A percentile compares a stretch with the other conserved stretches of the same genome.
phyloP scores from a whole-genome alignment of 345 rosid genomes.

The Zanthoxylum bungeanum region DNA sequence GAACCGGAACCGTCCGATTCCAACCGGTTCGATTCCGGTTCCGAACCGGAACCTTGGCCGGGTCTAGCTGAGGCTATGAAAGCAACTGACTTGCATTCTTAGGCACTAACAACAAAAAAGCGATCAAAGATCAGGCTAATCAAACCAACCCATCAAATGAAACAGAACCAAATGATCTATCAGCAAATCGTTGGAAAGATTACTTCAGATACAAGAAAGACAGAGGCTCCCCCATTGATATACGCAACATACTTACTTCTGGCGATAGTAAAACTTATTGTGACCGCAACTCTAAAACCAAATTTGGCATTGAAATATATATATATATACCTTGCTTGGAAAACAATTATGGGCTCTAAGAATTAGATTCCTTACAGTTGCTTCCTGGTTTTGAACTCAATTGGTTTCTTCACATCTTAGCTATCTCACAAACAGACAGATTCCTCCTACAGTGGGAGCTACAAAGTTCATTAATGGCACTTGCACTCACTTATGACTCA shows the following conservation, averaged over 20 bases:
- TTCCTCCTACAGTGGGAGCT: too few species aligned
- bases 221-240: constrained; percentile 22
- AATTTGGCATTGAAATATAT: too few species aligned
- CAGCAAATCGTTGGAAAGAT: constrained; percentile 12
- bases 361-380: background rate
- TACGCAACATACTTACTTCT: constrained; percentile 26
- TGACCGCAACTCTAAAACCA: constrained; percentile 37
- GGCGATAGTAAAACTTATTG: constrained; percentile 28
- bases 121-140: too few species aligned
- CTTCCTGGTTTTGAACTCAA: background rate
- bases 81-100: constrained; percentile 1
- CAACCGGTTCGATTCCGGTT: too few species aligned
- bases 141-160: background rate
- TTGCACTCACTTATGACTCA: too few species aligned
- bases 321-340: constrained; percentile 22
- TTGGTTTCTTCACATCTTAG: too few species aligned
- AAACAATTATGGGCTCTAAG: constrained; percentile 22
- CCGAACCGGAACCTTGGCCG: too few species aligned
- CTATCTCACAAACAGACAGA: too few species aligned
- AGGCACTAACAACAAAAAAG: background rate
- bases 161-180: background rate
- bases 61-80: constrained; percentile 27
- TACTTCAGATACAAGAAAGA: constrained; percentile 25
- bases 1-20: too few species aligned
- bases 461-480: too few species aligned